Evolutionary conservation across 2,329 filamentous ascomycete genomes (phyloP).

Genomic region (Exophiala bonariae): DNA sequence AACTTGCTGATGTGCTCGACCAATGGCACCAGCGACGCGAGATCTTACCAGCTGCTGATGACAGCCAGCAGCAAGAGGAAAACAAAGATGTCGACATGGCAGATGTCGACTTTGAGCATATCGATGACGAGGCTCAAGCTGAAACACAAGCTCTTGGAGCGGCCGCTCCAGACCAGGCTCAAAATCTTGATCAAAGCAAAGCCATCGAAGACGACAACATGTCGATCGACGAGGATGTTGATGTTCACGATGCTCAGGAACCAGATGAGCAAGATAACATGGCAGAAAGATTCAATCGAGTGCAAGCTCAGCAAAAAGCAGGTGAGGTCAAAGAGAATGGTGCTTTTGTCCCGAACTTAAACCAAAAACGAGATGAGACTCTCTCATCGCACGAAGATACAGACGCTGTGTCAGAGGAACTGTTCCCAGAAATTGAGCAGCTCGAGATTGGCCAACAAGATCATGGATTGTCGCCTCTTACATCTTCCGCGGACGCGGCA

Average conservation of each 20-base stretch:
- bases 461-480: constrained; percentile 33
- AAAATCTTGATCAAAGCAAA: constrained; percentile 83
- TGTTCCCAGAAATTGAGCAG: constrained; percentile 51
- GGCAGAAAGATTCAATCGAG: constrained; percentile 37
- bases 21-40: constrained; percentile 89
- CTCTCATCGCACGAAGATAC: constrained; percentile 39
- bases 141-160: constrained; percentile 90
- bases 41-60: constrained; percentile 64
- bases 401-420: constrained; percentile 45
- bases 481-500: constrained; percentile 60
- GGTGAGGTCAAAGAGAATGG: constrained; percentile 45
- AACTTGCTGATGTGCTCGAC: constrained; percentile 88
- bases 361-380: constrained; percentile 27
- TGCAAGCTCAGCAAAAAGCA: constrained; percentile 36
- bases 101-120: constrained; percentile 86
- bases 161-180: constrained; percentile 82
- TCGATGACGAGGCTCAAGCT: constrained; percentile 78
- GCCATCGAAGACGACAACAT: constrained; percentile 70
- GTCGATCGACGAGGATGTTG: constrained; percentile 54
- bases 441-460: constrained; percentile 61
- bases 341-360: constrained; percentile 55
- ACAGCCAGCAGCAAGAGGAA: constrained; percentile 54
- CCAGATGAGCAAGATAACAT: constrained; percentile 24
- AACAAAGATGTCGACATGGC: constrained; percentile 68
- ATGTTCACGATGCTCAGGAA: constrained; percentile 54